phyloP scores from a whole-genome alignment of 345 rosid genomes.

The Eucalyptus grandis region DNA sequence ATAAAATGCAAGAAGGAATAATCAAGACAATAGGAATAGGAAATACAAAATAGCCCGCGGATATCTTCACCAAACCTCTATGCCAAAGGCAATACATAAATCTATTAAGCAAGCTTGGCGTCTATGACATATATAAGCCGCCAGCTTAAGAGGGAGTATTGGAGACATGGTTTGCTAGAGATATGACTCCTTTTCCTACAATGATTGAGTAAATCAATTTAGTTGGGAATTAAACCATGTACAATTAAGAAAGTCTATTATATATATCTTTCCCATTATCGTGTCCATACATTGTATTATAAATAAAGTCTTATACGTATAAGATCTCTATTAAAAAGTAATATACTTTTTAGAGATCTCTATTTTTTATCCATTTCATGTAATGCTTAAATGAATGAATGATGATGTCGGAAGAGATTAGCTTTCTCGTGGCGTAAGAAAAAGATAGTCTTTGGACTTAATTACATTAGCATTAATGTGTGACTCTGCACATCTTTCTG shows the following conservation, averaged over 20 bases:
- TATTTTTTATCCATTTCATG: too few species aligned
- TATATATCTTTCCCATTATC: too few species aligned
- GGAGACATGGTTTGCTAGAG: background rate
- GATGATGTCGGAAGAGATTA: too few species aligned
- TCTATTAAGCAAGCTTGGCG: background rate
- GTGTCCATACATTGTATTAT: too few species aligned
- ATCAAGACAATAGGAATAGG: background rate
- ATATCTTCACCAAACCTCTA: background rate
- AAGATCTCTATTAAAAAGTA: background rate
- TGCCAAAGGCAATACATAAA: too few species aligned
- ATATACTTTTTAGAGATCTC: background rate
- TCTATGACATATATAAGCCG: background rate
- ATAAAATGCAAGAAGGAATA: background rate
- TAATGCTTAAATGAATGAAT: too few species aligned
- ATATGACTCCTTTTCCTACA: background rate
- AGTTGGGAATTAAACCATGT: background rate
- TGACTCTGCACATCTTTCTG: background rate
- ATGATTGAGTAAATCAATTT: background rate
- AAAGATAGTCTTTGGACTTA: background rate
- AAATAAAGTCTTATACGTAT: background rate
- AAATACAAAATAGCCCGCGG: background rate
- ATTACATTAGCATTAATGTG: background rate
- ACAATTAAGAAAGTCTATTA: background rate
- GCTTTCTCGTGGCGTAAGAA: background rate
- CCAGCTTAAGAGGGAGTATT: background rate